Evolutionary conservation across 345 rosid species (phyloP).

Genomic region (Heritiera littoralis): DNA sequence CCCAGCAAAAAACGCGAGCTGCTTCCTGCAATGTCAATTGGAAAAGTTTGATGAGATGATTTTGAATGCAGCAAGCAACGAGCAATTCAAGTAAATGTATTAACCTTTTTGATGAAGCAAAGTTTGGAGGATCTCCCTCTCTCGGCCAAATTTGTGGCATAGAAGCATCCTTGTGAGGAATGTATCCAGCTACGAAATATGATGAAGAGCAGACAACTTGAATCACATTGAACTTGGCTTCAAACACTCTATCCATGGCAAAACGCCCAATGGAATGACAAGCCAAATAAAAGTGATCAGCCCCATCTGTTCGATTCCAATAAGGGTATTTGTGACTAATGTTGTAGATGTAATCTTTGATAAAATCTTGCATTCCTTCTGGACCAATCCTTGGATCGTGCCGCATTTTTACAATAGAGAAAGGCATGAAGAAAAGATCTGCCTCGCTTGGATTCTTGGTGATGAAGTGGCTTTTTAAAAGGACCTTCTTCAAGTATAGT

Average conservation of each 20-base stretch:
- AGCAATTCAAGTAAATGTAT: neutral
- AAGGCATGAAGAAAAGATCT: slow-evolving; percentile 54
- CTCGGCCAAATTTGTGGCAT: slow-evolving; percentile 72
- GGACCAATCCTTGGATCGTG: slow-evolving; percentile 44
- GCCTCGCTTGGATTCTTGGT: slow-evolving; percentile 45
- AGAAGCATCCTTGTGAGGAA: slow-evolving; percentile 57
- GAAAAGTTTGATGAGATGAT: neutral
- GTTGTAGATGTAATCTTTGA: slow-evolving; percentile 12
- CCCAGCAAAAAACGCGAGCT: slow-evolving; percentile 56
- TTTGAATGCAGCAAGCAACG: too few relatives aligned
- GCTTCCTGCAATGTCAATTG: slow-evolving; percentile 34
- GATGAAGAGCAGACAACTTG: slow-evolving; percentile 62
- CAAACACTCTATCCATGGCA: slow-evolving; percentile 43
- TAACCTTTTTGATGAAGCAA: slow-evolving; percentile 50
- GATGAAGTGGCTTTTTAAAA: slow-evolving; percentile 45
- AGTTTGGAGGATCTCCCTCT: slow-evolving; percentile 45
- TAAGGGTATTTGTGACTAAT: slow-evolving; percentile 49
- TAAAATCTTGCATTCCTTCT: slow-evolving; percentile 40
- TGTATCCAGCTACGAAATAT: slow-evolving; percentile 48
- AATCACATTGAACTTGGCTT: slow-evolving; percentile 49
- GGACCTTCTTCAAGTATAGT: slow-evolving; percentile 51
- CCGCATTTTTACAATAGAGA: slow-evolving; percentile 51
- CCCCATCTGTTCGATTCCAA: slow-evolving; percentile 56
- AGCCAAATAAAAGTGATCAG: slow-evolving; percentile 49
- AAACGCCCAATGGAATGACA: slow-evolving; percentile 56